Percentiles rank a stretch among this genome's conserved stretches.
phyloP scores from a whole-genome alignment of 2,329 filamentous ascomycete species.

The Diplodia corticola region DNA sequence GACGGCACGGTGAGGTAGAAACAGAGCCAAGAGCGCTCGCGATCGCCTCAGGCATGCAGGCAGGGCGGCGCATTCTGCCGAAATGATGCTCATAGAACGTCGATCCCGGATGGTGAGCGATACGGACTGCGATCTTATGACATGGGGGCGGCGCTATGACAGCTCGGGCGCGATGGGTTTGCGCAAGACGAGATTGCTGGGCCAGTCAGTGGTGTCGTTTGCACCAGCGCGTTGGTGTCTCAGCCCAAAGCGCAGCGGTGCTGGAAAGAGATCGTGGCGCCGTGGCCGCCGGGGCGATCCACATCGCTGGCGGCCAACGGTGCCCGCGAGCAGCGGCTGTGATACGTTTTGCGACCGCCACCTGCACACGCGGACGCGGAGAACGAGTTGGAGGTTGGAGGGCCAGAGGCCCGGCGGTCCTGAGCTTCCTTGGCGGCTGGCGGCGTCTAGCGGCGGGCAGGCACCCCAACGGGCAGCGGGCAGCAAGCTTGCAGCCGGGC shows the following conservation, averaged over 20 bases:
- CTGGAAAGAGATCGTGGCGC: conserved; percentile 19
- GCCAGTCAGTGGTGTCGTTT: conserved; percentile 17
- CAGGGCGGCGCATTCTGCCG: conserved; percentile 20
- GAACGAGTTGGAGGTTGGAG: conserved; percentile 6
- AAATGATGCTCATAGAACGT: conserved; percentile 22
- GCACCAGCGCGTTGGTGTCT: conserved; percentile 13
- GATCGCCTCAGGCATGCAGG: conserved; percentile 29
- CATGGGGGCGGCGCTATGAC: conserved; percentile 19
- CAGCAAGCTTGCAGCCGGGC: neutral
- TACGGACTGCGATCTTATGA: conserved; percentile 21
- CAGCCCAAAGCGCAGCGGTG: conserved; percentile 11
- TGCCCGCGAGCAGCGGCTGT: conserved; percentile 8
- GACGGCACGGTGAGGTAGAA: conserved; percentile 32
- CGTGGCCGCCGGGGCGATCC: conserved; percentile 13
- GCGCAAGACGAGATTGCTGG: conserved; percentile 20
- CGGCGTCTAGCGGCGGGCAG: neutral
- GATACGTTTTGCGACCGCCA: conserved; percentile 20
- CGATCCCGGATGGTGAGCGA: conserved; percentile 20
- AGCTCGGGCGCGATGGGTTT: conserved; percentile 5
- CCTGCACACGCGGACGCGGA: conserved; percentile 17
- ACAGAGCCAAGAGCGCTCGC: conserved; percentile 31
- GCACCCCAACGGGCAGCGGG: conserved; percentile 3
- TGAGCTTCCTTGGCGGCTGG: conserved; percentile 16
- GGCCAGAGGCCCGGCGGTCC: conserved; percentile 7
- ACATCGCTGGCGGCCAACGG: neutral